Evolutionary conservation across 192 early-diverging fungal genomes (phyloP), one percentile per base, ranked within the genome.

Genomic region (Paraglomus brasilianum): DNA sequence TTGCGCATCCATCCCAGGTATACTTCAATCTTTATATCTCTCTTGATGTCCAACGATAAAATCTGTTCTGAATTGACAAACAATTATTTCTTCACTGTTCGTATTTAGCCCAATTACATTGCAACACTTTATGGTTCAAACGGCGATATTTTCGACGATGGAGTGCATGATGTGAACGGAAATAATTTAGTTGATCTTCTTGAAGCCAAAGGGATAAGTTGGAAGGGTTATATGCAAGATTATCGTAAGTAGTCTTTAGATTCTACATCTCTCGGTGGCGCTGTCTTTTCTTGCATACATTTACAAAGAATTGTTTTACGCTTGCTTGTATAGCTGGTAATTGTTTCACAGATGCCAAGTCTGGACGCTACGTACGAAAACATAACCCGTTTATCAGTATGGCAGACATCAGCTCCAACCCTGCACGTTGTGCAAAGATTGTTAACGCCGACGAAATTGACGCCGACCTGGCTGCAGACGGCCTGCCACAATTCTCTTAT

Each of bases 331-430:
- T 14, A 53, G 57, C 38, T 21, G 39, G 4, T 13, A 36, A 15
- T 9, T 30, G 2, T 13, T 24, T n/a, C n/a, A n/a, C n/a, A n/a
- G n/a, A n/a, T n/a, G n/a, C n/a, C n/a, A n/a, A 17, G 21, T 53
- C 59, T 44, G 66, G 76, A 43, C 43, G 79, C 10, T 87, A 87
- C 75, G 64, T 71, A 59, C 78, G 90, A 59, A 92, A 91, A 73
- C 90, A 92, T 76, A 89, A 89, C 70, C 90, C 90, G 8, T 90
- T 92, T 70, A 81, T 88, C 47, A 78, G 75, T 21, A 84, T 85
- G 66, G 77, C 67, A 50, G 73, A 72, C 45, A 86, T 92, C 61
- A 57, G 66, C 17, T 70, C 30, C 43, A 83, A 89, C 74, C n/a
- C 81, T 9, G 67, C 83, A 40, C 77, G 85, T 13, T 89, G 88